Conservation (phyloP, 306 rosid genomes). For the Cyamopsis tetragonoloba region DNA sequence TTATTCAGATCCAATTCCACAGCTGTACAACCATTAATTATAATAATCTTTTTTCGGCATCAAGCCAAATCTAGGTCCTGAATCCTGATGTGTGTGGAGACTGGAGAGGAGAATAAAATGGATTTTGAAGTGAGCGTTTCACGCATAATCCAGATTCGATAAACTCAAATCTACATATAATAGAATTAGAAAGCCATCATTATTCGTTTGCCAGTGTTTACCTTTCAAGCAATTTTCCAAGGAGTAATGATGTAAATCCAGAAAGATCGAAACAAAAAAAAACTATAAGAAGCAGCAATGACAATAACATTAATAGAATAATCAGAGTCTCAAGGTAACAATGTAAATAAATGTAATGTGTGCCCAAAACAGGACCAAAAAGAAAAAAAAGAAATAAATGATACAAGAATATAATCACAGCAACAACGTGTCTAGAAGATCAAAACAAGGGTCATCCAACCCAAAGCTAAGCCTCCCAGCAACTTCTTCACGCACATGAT, state of each 20-base stretch:
- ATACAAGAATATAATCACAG: constrained; percentile 28
- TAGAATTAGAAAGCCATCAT: neutral
- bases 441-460: constrained; percentile 50
- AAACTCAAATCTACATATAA: too few species aligned
- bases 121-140: too few species aligned
- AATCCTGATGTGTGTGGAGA: too few species aligned
- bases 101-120: too few species aligned
- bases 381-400: neutral
- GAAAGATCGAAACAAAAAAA: neutral
- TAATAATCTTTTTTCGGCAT: too few species aligned
- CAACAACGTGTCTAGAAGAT: constrained; percentile 34
- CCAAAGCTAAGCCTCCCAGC: constrained; percentile 58
- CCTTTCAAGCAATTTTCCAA: neutral
- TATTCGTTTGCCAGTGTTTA: too few species aligned
- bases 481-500: constrained; percentile 46
- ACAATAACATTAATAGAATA: neutral
- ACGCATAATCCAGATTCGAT: too few species aligned
- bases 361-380: constrained; percentile 17
- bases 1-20: too few species aligned
- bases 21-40: too few species aligned
- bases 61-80: too few species aligned
- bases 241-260: neutral
- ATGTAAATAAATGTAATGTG: constrained; percentile 30
- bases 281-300: neutral
- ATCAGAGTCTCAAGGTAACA: constrained; percentile 7